Percentiles rank a stretch among this genome's conserved stretches.
These are phyloP conservation scores for Periglandula ipomoeae DNA, from an alignment of 2,329 filamentous ascomycete species.

Conservation along the genomic window DNA sequence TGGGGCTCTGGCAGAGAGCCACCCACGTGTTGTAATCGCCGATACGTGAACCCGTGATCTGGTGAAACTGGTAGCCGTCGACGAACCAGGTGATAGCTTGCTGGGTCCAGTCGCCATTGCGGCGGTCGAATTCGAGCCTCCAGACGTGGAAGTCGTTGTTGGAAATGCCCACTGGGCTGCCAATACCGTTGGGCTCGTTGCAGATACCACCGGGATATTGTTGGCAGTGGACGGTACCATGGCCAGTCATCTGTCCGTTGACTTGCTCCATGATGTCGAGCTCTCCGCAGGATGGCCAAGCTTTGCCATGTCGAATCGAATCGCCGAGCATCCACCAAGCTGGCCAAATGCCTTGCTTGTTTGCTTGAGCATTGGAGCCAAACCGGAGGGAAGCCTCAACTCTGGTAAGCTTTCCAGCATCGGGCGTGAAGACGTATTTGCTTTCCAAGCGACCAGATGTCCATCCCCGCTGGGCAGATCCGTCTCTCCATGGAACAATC, in stretches of 20 bases:
- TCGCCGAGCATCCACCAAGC: slow-evolving; percentile 51
- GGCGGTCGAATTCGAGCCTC: slow-evolving; percentile 41
- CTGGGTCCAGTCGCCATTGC: slow-evolving; percentile 31
- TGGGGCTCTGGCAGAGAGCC: slow-evolving; percentile 37
- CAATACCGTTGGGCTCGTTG: slow-evolving; percentile 39
- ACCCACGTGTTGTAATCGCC: slow-evolving; percentile 38
- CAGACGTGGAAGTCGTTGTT: slow-evolving; percentile 38
- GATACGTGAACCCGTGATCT: slow-evolving; percentile 34
- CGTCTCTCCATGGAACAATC: slow-evolving; percentile 36
- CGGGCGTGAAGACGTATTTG: slow-evolving; percentile 36
- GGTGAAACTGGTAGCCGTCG: slow-evolving; percentile 35
- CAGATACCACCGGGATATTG: slow-evolving; percentile 35
- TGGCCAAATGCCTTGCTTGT: slow-evolving; percentile 48
- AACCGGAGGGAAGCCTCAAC: slow-evolving; percentile 39
- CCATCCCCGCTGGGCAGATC: slow-evolving; percentile 31
- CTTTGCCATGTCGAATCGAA: slow-evolving; percentile 33
- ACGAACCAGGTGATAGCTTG: slow-evolving; percentile 44
- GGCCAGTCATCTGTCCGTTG: slow-evolving; percentile 36
- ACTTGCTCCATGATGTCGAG: slow-evolving; percentile 49
- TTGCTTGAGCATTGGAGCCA: slow-evolving; percentile 29
- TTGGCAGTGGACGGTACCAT: slow-evolving; percentile 46
- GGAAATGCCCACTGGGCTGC: slow-evolving; percentile 24
- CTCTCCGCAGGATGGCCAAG: slow-evolving; percentile 47
- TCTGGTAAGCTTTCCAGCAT: slow-evolving; percentile 33
- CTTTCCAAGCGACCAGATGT: slow-evolving; percentile 47